Percentiles rank a stretch among this genome's conserved stretches.
phyloP scores from a whole-genome alignment of 1,284 basidiomycete species.

The Chiua sp. region DNA sequence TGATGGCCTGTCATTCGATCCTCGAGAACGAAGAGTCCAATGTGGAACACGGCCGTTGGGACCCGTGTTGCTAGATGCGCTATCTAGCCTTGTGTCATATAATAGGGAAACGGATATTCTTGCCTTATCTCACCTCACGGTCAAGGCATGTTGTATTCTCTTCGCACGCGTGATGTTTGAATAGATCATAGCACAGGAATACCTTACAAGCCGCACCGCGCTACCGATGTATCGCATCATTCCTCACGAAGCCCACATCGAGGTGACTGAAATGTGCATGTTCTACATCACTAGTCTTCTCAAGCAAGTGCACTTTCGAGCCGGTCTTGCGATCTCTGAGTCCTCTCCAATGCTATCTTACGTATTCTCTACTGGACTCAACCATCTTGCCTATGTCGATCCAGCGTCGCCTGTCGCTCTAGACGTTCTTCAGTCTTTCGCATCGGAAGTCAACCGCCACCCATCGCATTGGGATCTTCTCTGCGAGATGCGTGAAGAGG shows the following conservation, averaged over 20 bases:
- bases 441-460: neutral
- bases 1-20: neutral
- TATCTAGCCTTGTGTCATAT: slow-evolving; percentile 7
- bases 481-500: too few relatives aligned
- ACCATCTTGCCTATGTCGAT: slow-evolving; percentile 6
- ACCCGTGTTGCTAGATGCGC: neutral
- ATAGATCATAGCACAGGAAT: neutral
- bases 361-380: neutral
- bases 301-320: neutral
- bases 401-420: neutral
- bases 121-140: slow-evolving; percentile 1
- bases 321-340: neutral
- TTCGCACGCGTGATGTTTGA: neutral
- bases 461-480: neutral
- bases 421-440: neutral
- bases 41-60: neutral
- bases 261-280: slow-evolving; percentile 1
- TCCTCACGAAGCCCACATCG: neutral
- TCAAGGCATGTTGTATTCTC: neutral
- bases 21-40: too few relatives aligned
- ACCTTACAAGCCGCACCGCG: neutral
- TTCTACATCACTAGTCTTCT: neutral
- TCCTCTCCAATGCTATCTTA: slow-evolving; percentile 5
- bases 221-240: neutral
- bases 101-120: neutral